Conservation (phyloP, 129 eudicot genomes). For the Flaveria linearis region DNA sequence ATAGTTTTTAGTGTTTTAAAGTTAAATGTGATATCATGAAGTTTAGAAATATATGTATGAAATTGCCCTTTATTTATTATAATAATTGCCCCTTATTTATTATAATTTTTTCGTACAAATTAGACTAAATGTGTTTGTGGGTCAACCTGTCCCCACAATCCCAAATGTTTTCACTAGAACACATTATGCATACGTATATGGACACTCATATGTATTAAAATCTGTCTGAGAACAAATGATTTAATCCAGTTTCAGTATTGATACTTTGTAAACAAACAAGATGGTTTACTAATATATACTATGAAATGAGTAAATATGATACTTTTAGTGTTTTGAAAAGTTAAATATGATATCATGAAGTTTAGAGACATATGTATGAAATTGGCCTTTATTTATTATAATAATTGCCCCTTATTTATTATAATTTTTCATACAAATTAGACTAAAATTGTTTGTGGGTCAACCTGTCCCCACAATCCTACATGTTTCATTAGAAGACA, state of each 20-base stretch:
- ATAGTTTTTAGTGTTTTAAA: not conserved
- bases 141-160: not conserved
- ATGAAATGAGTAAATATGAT: no score
- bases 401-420: not conserved
- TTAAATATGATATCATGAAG: not conserved
- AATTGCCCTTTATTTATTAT: not conserved
- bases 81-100: not conserved
- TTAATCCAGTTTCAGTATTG: not conserved
- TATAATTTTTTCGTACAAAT: not conserved
- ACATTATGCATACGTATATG: not conserved
- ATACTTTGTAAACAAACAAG: not conserved
- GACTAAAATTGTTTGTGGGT: not conserved
- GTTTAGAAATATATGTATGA: not conserved
- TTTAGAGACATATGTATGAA: not conserved
- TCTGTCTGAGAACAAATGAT: not conserved
- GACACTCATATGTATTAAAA: not conserved
- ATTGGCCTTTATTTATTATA: not conserved
- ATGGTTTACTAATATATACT: not conserved
- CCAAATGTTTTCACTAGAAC: not conserved
- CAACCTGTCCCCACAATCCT: not conserved
- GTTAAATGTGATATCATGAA: not conserved
- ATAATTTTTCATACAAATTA: not conserved
- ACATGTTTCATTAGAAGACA: not conserved
- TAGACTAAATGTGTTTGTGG: not conserved
- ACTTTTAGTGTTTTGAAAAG: not conserved